Evolutionary conservation across 1,284 basidiomycete genomes (phyloP), one percentile per base, ranked within the genome.

Genomic region (Cerrena zonata): DNA sequence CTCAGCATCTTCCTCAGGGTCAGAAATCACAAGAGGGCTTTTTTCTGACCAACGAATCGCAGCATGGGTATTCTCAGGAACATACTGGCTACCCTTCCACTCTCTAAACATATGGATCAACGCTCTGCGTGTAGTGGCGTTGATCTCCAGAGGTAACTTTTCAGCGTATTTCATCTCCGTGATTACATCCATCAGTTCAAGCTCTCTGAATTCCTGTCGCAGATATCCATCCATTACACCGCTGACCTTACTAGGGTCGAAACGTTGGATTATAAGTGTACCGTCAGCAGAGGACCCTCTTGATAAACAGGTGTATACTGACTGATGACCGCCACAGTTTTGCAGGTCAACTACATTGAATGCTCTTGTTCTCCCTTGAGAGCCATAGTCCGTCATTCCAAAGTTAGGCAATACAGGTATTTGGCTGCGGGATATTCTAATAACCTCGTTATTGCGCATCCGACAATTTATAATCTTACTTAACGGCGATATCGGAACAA

Each of bases 381-480:
- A 69, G 1, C 58, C 55, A 61, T 66, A 73, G 49, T 73, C 71
- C 15, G 71, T 73, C 65, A 73, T 74, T 3, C 67, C 61, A n/a
- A n/a, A n/a, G n/a, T n/a, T n/a, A n/a, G n/a, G n/a, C n/a, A n/a
- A n/a, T n/a, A n/a, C n/a, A n/a, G 65, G 74, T 74, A 49, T 73
- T 71, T 0, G 65, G 65, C 0, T 72, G 27, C 0, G 72, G 55
- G 11, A 62, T 50, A 0, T 73, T 65, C 53, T 74, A 72, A 2
- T 56, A 48, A 11, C 67, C n/a, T 37, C 49, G 43, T 64, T 69
- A 61, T 65, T 59, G n/a, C 62, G 61, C 2, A 71, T 24, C 7
- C 41, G 37, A 37, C 51, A 57, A 3, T 57, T 57, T 2, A 53
- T 57, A 2, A 43, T 58, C 2, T 53, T 47, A 1, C 15, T 18